Evolutionary conservation across 2,329 filamentous ascomycete genomes (phyloP).

Genomic region (Paecilomyces sp.): DNA sequence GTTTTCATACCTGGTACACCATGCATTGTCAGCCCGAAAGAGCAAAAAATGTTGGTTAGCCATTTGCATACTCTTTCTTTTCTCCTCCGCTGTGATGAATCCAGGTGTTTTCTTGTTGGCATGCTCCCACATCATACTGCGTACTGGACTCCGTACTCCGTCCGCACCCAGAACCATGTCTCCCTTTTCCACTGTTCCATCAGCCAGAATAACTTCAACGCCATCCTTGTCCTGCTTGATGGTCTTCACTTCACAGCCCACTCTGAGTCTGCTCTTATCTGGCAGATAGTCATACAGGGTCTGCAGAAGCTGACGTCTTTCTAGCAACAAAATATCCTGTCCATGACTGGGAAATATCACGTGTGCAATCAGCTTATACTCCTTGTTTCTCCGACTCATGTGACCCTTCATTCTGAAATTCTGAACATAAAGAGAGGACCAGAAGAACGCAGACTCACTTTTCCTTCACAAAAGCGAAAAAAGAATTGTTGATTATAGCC

Average conservation of each 20-base stretch:
- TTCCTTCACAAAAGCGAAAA: slow-evolving; percentile 3
- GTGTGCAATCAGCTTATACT: slow-evolving; percentile 5
- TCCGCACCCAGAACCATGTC: slow-evolving; percentile 34
- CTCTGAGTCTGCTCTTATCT: slow-evolving; percentile 15
- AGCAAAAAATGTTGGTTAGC: background rate
- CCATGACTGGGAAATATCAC: slow-evolving; percentile 2
- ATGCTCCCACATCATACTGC: slow-evolving; percentile 20
- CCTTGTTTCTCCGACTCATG: slow-evolving; percentile 1
- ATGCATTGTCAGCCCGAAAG: background rate
- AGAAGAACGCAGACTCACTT: background rate
- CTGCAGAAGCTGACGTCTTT: slow-evolving; percentile 1
- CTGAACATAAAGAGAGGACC: background rate
- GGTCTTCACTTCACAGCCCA: slow-evolving; percentile 15
- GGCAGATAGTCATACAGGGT: slow-evolving; percentile 20
- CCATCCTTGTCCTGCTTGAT: slow-evolving; percentile 6
- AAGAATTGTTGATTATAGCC: slow-evolving; percentile 11
- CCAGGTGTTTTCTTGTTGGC: slow-evolving; percentile 6
- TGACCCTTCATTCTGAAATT: background rate
- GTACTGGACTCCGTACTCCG: slow-evolving; percentile 32
- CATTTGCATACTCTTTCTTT: background rate
- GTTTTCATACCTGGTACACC: background rate
- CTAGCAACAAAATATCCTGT: slow-evolving; percentile 2
- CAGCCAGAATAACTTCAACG: slow-evolving; percentile 22
- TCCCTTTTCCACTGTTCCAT: slow-evolving; percentile 25
- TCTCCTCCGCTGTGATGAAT: background rate